Percentiles rank a stretch among this genome's conserved stretches.
Evolutionary conservation across 495 filamentous ascomycete genomes (phyloP).

Genomic region (Massariosphaeria phaeospora): DNA sequence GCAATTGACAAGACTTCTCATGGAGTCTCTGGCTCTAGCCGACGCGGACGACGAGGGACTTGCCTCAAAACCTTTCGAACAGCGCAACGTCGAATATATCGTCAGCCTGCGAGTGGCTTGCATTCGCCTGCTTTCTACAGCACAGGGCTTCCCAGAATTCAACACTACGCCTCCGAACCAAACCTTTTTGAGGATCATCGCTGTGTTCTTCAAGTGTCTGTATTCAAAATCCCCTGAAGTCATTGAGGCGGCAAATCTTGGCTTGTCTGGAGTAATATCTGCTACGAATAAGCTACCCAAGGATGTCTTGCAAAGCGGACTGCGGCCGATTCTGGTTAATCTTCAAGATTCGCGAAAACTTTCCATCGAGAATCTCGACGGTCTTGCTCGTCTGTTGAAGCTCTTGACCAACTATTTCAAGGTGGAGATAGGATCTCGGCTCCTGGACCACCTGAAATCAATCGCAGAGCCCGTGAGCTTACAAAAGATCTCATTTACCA

Average conservation of each 20-base stretch:
- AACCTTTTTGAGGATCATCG: slow-evolving; percentile 77
- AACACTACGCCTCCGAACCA: slow-evolving; percentile 62
- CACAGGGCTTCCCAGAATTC: slow-evolving; percentile 88
- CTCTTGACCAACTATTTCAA: slow-evolving; percentile 98
- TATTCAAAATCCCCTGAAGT: slow-evolving; percentile 88
- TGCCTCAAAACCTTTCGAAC: slow-evolving; percentile 77
- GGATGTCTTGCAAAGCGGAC: slow-evolving; percentile 87
- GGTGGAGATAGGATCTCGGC: slow-evolving; percentile 86
- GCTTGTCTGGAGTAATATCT: slow-evolving; percentile 74
- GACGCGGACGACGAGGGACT: slow-evolving; percentile 90
- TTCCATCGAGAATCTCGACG: slow-evolving; percentile 84
- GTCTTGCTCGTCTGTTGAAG: slow-evolving; percentile 79
- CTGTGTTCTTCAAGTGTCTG: slow-evolving; percentile 94
- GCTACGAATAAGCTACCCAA: slow-evolving; percentile 91
- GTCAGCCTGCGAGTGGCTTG: slow-evolving; percentile 90
- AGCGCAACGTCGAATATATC: slow-evolving; percentile 84
- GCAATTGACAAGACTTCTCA: slow-evolving; percentile 76
- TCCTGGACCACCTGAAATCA: slow-evolving; percentile 86
- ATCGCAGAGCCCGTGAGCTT: slow-evolving; percentile 76
- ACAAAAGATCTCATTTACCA: slow-evolving; percentile 86
- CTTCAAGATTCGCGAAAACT: slow-evolving; percentile 89
- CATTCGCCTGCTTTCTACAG: slow-evolving; percentile 84
- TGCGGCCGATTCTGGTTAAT: slow-evolving; percentile 91
- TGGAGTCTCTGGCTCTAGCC: slow-evolving; percentile 86
- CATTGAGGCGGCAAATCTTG: slow-evolving; percentile 88